phyloP scores from a whole-genome alignment of 1,284 basidiomycete genomes.

The Trichosporon ovoides region DNA sequence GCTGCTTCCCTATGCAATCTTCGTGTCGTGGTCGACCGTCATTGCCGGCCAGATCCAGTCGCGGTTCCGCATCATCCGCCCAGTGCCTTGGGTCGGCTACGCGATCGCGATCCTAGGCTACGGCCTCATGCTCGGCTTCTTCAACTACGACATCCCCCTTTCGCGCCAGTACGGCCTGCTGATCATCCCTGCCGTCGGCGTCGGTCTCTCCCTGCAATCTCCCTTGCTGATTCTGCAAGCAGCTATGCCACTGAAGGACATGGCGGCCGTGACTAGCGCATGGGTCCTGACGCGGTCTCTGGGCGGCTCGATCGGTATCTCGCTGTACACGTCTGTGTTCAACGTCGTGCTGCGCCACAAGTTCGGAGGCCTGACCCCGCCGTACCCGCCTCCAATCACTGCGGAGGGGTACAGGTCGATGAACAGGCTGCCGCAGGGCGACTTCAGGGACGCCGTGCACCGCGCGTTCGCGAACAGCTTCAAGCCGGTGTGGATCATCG shows the following conservation, averaged over 20 bases:
- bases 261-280: slow-evolving; percentile 43
- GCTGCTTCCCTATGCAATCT: slow-evolving; percentile 30
- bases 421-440: slow-evolving; percentile 33
- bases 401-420: slow-evolving; percentile 34
- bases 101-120: slow-evolving; percentile 28
- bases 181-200: slow-evolving; percentile 27
- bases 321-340: slow-evolving; percentile 36
- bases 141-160: slow-evolving; percentile 24
- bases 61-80: slow-evolving; percentile 34
- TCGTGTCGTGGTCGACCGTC: slow-evolving; percentile 21
- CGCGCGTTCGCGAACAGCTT: slow-evolving; percentile 40
- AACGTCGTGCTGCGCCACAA: slow-evolving; percentile 34
- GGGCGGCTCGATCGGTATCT: slow-evolving; percentile 33
- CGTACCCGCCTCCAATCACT: slow-evolving; percentile 23
- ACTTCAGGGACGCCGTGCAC: slow-evolving; percentile 25
- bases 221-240: slow-evolving; percentile 43
- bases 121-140: slow-evolving; percentile 29
- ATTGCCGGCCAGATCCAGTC: slow-evolving; percentile 37
- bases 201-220: slow-evolving; percentile 31
- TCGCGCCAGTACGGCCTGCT: slow-evolving; percentile 27
- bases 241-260: slow-evolving; percentile 45
- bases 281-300: slow-evolving; percentile 35
- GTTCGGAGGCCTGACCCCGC: slow-evolving; percentile 35
- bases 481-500: slow-evolving; percentile 19
- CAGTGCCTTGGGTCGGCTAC: slow-evolving; percentile 41